Evolutionary conservation across 2,329 filamentous ascomycete species (phyloP).

Genomic region (Cordyceps militaris): DNA sequence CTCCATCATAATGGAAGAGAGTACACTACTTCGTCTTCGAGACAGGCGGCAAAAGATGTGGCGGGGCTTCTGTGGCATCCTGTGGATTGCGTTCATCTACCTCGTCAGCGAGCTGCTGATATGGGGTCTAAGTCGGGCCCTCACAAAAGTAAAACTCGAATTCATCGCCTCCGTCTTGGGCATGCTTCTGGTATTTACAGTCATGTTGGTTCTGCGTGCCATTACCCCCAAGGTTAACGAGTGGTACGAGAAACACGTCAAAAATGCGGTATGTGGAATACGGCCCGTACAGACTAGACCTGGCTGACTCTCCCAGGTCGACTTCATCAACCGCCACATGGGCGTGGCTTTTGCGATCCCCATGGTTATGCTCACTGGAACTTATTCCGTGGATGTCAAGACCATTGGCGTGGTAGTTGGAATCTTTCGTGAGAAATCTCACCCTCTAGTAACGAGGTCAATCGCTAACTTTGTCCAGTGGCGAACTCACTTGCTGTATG

Average conservation of each 20-base stretch:
- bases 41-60: background rate
- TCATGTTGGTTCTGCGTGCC: slow-evolving; percentile 25
- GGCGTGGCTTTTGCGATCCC: slow-evolving; percentile 45
- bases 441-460: background rate
- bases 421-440: slow-evolving; percentile 34
- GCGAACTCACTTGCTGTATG: slow-evolving; percentile 31
- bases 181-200: slow-evolving; percentile 35
- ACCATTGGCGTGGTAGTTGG: slow-evolving; percentile 37
- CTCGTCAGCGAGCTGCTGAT: slow-evolving; percentile 38
- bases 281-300: background rate
- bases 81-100: slow-evolving; percentile 31
- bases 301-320: slow-evolving; percentile 28
- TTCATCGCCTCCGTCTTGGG: slow-evolving; percentile 43
- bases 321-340: slow-evolving; percentile 45
- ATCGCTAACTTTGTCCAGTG: slow-evolving; percentile 22
- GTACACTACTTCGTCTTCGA: rapidly evolving
- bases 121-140: slow-evolving; percentile 33
- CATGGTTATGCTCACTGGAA: slow-evolving; percentile 38
- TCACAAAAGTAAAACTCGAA: slow-evolving; percentile 28
- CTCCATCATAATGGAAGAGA: background rate
- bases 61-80: slow-evolving; percentile 18
- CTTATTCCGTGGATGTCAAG: slow-evolving; percentile 23
- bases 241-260: slow-evolving; percentile 26
- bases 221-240: slow-evolving; percentile 17
- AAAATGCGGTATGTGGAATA: slow-evolving; percentile 24